Evolutionary conservation across 108 stramenopile genomes (phyloP), one percentile per base, ranked within the genome.

Genomic region (Skeletonema menzelii): DNA sequence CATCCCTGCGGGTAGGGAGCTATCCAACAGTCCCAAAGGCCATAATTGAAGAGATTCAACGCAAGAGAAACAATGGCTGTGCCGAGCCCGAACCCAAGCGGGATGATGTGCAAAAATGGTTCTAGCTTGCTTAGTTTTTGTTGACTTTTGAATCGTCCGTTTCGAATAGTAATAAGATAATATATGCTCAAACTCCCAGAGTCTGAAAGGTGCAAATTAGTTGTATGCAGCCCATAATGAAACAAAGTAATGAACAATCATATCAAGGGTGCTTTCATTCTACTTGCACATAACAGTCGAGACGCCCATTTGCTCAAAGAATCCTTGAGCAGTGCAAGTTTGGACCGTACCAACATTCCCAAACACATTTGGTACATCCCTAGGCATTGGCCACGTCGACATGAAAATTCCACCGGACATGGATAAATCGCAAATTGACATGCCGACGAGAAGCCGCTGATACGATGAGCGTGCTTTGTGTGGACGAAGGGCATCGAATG

Each of bases 251-350:
- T 35, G 5, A 8, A 35, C 35, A 35, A n/a, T n/a, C n/a, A n/a
- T n/a, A n/a, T n/a, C 5, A 35, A 35, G n/a, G n/a, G n/a, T n/a
- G n/a, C n/a, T n/a, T n/a, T 35, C 35, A 35, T 35, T 8, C 5
- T 8, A 35, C 35, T 35, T 7, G 8, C 35, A 35, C 35, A 35
- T 35, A 35, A 35, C 35, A 5, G 35, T 57, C 31, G 66, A 57
- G 22, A 87, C 19, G 5, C 67, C 77, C 2, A 85, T 42, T 58
- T 85, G 83, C n/a, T 68, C 15, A 47, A 91, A 86, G 69, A 87
- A 91, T 14, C 85, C 89, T 37, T 84, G 81, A 4, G 84, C 84
- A 7, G 71, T 69, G 47, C 87, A 88, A 0, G 85, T 77, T 14
- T 32, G 67, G 17, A 44, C 63, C 14, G 69, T 88, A 0, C 87